phyloP scores from a whole-genome alignment of 1,284 basidiomycete genomes.

The Athelia sp. region DNA sequence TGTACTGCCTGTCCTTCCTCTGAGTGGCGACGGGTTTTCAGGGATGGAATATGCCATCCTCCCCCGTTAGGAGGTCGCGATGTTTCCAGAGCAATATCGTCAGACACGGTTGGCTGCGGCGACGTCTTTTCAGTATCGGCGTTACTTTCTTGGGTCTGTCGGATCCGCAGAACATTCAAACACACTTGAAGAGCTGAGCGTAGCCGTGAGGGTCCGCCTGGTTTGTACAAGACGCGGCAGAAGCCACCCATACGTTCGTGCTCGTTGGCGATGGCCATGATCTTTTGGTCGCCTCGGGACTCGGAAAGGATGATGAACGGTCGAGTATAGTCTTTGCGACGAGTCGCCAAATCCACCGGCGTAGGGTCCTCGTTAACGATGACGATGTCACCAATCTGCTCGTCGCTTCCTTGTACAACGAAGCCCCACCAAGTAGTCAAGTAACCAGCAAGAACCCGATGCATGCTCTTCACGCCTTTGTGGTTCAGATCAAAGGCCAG shows the following conservation, averaged over 20 bases:
- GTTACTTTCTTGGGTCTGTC: slow-evolving; percentile 11
- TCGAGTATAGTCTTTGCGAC: slow-evolving; percentile 49
- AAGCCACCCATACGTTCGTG: slow-evolving; percentile 84
- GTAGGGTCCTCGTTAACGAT: slow-evolving; percentile 79
- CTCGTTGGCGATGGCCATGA: slow-evolving; percentile 60
- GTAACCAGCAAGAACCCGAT: slow-evolving; percentile 61
- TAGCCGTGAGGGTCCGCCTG: slow-evolving; percentile 79
- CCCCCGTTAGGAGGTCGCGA: slow-evolving; percentile 1
- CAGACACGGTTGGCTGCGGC: not conserved
- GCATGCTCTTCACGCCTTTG: slow-evolving; percentile 67
- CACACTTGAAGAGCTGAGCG: slow-evolving; percentile 68
- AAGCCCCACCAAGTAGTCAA: slow-evolving; percentile 79
- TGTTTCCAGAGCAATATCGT: slow-evolving; percentile 1
- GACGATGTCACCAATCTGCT: slow-evolving; percentile 66
- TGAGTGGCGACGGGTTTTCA: slow-evolving; percentile 43
- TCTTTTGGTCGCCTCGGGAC: slow-evolving; percentile 57
- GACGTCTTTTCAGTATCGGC: too few species aligned
- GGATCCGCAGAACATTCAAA: slow-evolving; percentile 58
- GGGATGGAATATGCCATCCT: slow-evolving; percentile 14
- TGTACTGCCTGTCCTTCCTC: slow-evolving; percentile 34
- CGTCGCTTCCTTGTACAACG: slow-evolving; percentile 38
- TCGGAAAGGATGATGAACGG: slow-evolving; percentile 76
- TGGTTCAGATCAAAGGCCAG: slow-evolving; percentile 69
- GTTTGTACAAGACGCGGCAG: slow-evolving; percentile 85
- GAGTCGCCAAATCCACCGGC: slow-evolving; percentile 53